A percentile compares a stretch with the other conserved stretches of the same genome.
These are phyloP conservation scores for Alternaria gansuensis DNA, from an alignment of 2,329 filamentous ascomycete species.

Conservation along the genomic window DNA sequence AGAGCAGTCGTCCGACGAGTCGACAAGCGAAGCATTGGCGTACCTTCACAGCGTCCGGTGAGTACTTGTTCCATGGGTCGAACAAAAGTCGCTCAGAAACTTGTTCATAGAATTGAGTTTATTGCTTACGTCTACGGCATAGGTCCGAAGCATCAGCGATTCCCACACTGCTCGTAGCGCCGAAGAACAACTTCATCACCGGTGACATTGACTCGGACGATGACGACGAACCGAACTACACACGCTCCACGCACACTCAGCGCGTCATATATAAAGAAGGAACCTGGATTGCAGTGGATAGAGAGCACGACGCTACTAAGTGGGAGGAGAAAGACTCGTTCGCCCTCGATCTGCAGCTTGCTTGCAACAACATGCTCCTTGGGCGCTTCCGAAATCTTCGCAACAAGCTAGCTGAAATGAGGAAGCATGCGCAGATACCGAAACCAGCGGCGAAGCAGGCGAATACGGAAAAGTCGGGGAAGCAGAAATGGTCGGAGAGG, in stretches of 20 bases:
- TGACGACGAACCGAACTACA: conserved; percentile 41
- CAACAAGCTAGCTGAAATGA: conserved; percentile 64
- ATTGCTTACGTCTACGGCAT: conserved; percentile 34
- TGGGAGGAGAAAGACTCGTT: conserved; percentile 16
- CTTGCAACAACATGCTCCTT: conserved; percentile 73
- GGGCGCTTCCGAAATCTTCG: conserved; percentile 73
- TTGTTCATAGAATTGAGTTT: neutral
- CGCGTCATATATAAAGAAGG: conserved; percentile 79
- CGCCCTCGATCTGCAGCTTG: conserved; percentile 61
- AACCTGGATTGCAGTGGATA: conserved; percentile 71
- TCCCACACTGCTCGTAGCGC: conserved; percentile 72
- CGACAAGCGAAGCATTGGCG: conserved; percentile 42
- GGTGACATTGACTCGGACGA: conserved; percentile 23
- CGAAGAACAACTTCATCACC: conserved; percentile 31
- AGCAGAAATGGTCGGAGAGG: conserved; percentile 47
- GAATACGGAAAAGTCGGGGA: conserved; percentile 40
- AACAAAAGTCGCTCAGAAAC: neutral
- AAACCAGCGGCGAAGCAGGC: neutral
- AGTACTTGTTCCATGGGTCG: conserved; percentile 3
- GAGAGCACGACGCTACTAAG: conserved; percentile 17
- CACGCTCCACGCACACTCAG: conserved; percentile 61
- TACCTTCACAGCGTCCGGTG: conserved; percentile 51
- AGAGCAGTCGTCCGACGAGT: conserved; percentile 39
- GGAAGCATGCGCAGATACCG: conserved; percentile 33
- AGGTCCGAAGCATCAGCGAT: conserved; percentile 80